These are phyloP conservation scores for Backusella liffmaniae DNA, from an alignment of 192 early-diverging fungal genomes.

Conservation along the genomic window DNA sequence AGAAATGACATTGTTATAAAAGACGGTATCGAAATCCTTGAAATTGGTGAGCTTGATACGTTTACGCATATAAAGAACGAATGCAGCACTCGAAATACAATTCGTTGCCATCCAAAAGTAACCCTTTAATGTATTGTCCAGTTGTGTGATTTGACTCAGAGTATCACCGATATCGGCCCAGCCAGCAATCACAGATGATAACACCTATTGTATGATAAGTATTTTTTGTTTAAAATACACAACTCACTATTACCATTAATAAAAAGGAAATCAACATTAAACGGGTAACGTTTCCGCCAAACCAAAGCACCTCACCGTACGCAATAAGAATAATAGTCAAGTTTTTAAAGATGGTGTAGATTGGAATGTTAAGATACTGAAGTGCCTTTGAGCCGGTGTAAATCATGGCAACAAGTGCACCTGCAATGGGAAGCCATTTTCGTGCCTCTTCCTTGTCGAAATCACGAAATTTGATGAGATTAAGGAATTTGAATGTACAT, in stretches of 20 bases:
- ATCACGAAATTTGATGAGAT: constrained; percentile 60
- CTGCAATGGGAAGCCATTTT: constrained; percentile 84
- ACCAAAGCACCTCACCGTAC: constrained; percentile 84
- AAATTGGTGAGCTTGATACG: constrained; percentile 87
- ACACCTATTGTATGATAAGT: constrained; percentile 44
- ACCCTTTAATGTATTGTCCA: constrained; percentile 50
- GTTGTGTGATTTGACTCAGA: constrained; percentile 18
- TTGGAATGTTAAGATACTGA: constrained; percentile 87
- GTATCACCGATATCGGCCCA: constrained; percentile 64
- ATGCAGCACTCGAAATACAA: constrained; percentile 85
- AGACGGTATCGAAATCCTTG: constrained; percentile 98
- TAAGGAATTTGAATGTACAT: constrained; percentile 50
- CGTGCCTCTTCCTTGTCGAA: constrained; percentile 60
- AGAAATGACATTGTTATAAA: constrained; percentile 92
- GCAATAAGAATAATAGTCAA: constrained; percentile 97
- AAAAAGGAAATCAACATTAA: constrained; percentile 80
- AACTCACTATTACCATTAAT: constrained; percentile 58
- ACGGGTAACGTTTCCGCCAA: constrained; percentile 75
- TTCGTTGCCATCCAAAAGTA: constrained; percentile 92
- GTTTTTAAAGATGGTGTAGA: constrained; percentile 99
- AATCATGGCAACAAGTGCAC: constrained; percentile 88
- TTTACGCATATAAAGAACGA: constrained; percentile 87
- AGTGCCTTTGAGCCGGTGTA: constrained; percentile 95
- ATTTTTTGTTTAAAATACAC: too few species aligned
- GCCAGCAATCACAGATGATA: constrained; percentile 85